Evolutionary conservation across 805 yeast species (phyloP), one percentile per base, ranked within the genome.

Genomic region (Kregervanrija delftensis): DNA sequence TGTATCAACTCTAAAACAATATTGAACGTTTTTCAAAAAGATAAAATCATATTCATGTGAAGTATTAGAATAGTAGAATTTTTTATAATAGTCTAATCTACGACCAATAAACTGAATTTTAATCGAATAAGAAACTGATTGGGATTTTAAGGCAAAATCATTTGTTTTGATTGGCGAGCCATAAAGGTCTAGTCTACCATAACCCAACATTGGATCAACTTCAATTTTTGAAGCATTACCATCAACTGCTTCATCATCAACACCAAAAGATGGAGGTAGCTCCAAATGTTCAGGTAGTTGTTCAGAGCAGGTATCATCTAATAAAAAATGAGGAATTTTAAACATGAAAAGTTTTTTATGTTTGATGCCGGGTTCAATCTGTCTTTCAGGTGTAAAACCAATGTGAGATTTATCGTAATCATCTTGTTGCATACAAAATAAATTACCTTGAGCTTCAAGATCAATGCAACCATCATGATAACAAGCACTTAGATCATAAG

Each of bases 301-400:
- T 45, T 76, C 73, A 5, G 68, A 62, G 52, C 86, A 80, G 2
- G 71, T 58, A 13, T 67, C 69, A 50, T 80, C 86, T 11, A 81
- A 57, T 36, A 79, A 60, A 46, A 65, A 67, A 13, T 63, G 55
- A 0, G 86, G 86, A 39, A 80, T 67, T 53, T 68, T 74, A 55
- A 81, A 81, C 22, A 73, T 68, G 54, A 81, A 77, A 47, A 68
- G 72, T 55, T 81, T 81, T 54, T 79, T 79, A 52, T 76, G 73
- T 43, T 64, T 71, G 1, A 50, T 57, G 15, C 72, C 64, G 1
- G 85, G 82, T 34, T 60, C 55, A 11, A 81, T 57, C 1, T 68
- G 50, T 49, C 78, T 60, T 39, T 68, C 69, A 45, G 68, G 59
- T 0, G 76, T 70, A 5, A 81, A 57, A 0, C 83, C 73, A 31